Percentiles rank a stretch among this genome's conserved stretches.
Conservation (phyloP, 116 monocot species). For the Iris pallida region DNA sequence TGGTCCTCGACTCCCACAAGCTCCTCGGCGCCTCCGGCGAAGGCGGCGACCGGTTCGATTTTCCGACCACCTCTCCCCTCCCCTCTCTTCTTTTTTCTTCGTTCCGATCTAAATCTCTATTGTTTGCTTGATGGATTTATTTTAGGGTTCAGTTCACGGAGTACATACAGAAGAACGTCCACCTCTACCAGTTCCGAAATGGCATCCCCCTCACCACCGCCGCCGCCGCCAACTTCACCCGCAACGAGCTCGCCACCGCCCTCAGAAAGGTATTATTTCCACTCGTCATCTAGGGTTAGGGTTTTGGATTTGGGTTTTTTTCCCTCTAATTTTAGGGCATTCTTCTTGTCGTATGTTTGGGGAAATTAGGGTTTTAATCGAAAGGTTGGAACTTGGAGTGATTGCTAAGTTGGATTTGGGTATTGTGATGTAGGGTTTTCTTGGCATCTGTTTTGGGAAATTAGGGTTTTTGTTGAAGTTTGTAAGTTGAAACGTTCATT, state of each 20-base stretch:
- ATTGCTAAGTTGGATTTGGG: no score
- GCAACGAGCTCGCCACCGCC: slow-evolving; percentile 52
- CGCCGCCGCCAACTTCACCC: slow-evolving; percentile 54
- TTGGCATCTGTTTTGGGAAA: no score
- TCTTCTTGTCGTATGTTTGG: no score
- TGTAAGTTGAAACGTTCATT: no score
- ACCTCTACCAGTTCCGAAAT: slow-evolving; percentile 54
- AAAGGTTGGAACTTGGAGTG: no score
- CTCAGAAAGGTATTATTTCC: slow-evolving; percentile 41
- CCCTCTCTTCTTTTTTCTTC: neutral
- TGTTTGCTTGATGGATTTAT: neutral
- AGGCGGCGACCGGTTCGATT: slow-evolving; percentile 41
- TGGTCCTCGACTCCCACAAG: slow-evolving; percentile 62
- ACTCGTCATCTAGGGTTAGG: neutral
- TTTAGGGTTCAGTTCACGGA: slow-evolving; percentile 59
- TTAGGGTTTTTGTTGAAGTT: no score
- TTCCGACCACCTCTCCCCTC: neutral
- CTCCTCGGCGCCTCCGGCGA: slow-evolving; percentile 63
- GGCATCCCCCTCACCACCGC: slow-evolving; percentile 49
- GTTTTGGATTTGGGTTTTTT: neutral
- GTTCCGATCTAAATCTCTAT: neutral
- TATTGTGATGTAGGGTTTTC: no score
- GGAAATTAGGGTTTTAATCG: no score
- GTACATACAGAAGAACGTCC: slow-evolving; percentile 60
- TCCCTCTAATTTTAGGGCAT: no score